Base-by-base conservation (phyloP, 768 basidiomycete species). In the Panaeolus cyanescens region DNA sequence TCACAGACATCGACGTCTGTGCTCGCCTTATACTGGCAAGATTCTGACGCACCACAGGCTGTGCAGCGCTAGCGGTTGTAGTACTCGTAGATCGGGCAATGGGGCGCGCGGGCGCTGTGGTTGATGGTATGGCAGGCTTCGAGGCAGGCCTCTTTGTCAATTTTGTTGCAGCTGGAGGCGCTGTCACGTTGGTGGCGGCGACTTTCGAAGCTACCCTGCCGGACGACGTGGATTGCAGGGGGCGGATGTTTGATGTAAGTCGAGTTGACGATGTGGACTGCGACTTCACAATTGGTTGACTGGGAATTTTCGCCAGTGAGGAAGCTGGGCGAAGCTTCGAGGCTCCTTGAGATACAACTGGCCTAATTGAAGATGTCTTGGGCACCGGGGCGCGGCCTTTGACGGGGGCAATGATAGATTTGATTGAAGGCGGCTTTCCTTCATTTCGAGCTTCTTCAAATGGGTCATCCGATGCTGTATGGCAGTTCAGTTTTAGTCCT, bases 381-480 rank as follows among this genome's bases (percentile, higher is more conserved):
- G 45, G 5, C 25, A 17, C 22, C 3, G 45, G 28, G 17, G 30
- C 45, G 17, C 45, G 45, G n/a, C 45, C 25, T 28, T 50, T 50
- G 5, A 13, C 19, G 5, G 45, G 22, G 8, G 45, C 45, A 28
- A 30, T 1, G 25, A 15, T 30, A 28, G 45, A 28, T 15, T 28
- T 50, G 5, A 13, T 4, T 25, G 19, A 4, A 10, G 13, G 10
- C 2, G 12, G 5, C 25, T 50, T 50, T 17, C 45, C 45, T 54
- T 60, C 55, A 28, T 55, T 20, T 12, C 62, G 58, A 22, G 59
- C 62, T 33, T 59, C 34, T 32, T 25, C 54, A 55, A 63, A 63
- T 36, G 62, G 62, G 22, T 63, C 62, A 8, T 63, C 62, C 6
- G 62, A 60, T 40, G 56, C 62, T 63, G 30, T 9, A 7, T 17